Conservation (phyloP, 805 yeast genomes). For the Sugiyamaella marilandica region DNA sequence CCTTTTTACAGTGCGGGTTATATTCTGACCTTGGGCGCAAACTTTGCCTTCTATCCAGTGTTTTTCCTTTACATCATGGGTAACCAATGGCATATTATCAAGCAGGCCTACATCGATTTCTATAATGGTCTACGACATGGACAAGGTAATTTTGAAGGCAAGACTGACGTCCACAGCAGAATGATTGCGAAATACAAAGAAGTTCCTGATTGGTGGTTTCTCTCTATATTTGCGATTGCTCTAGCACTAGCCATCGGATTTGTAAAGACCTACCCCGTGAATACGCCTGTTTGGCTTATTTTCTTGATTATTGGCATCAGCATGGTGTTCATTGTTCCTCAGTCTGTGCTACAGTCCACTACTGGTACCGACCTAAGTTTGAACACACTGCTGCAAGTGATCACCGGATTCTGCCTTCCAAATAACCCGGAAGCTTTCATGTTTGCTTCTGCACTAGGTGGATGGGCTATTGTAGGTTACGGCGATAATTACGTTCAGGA, state of each 20-base stretch:
- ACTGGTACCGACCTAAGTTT: constrained; percentile 56
- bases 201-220: constrained; percentile 73
- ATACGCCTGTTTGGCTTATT: constrained; percentile 59
- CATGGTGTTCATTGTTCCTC: constrained; percentile 53
- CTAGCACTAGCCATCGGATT: constrained; percentile 41
- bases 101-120: constrained; percentile 24
- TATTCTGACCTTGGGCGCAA: constrained; percentile 49
- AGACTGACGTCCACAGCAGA: constrained; percentile 20
- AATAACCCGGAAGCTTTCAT: constrained; percentile 53
- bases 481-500: constrained; percentile 58
- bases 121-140: constrained; percentile 21
- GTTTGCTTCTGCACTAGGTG: constrained; percentile 44
- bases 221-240: constrained; percentile 42
- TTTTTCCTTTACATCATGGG: constrained; percentile 40
- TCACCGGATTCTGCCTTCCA: constrained; percentile 63
- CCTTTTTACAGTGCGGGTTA: constrained; percentile 56
- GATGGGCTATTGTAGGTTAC: constrained; percentile 48
- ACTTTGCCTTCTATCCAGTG: constrained; percentile 49
- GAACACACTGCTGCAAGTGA: constrained; percentile 57
- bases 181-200: constrained; percentile 55
- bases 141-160: constrained; percentile 52
- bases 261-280: constrained; percentile 39
- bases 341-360: constrained; percentile 54
- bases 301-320: constrained; percentile 55
- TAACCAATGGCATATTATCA: constrained; percentile 10